Base-by-base conservation (phyloP, 164 flowering plant genomes). In the Umbilicus rupestris region DNA sequence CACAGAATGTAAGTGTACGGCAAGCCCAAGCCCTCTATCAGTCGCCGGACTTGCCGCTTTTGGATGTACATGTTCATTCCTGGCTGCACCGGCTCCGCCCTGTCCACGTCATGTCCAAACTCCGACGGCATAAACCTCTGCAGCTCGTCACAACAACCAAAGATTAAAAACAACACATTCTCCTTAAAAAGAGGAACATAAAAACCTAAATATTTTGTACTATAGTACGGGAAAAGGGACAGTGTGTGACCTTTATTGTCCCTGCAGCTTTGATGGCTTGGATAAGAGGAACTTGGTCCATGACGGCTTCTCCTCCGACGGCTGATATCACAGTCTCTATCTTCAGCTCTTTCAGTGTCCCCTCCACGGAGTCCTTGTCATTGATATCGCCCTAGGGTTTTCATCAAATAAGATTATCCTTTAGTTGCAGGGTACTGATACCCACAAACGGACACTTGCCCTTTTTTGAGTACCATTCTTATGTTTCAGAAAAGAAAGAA, bases 61-160 rank as follows among this genome's bases (percentile, higher is more conserved):
- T 82, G 80, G 2, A 68, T 69, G 82, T 88, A 88, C 89, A 83
- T 82, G 15, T 64, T 67, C 0, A 83, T 77, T 37, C 87, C 94
- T 7, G 94, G 94, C 77, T 84, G 87, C 39, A 88, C 84, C 3
- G 94, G 90, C 26, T 83, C 78, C 1, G 89, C 86, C 37, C 87
- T 73, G 68, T 84, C 86, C 50, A 88, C 73, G 63, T 86, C 94
- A 59, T 85, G 90, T 41, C 94, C 94, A 42, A 88, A 88, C 63
- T 88, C 90, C 7, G 94, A 88, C 1, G 94, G 89, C 79, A 88
- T 68, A 72, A 86, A 85, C 64, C 90, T 82, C 94, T 88, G 78
- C 68, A n/a, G n/a, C n/a, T 39, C 10, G 55, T 16, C 28, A 17
- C 29, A 37, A 42, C 3, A 52, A n/a, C n/a, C 14, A 24, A 39